Conservation (phyloP, 106 monocot species). For the Posidonia australis region DNA sequence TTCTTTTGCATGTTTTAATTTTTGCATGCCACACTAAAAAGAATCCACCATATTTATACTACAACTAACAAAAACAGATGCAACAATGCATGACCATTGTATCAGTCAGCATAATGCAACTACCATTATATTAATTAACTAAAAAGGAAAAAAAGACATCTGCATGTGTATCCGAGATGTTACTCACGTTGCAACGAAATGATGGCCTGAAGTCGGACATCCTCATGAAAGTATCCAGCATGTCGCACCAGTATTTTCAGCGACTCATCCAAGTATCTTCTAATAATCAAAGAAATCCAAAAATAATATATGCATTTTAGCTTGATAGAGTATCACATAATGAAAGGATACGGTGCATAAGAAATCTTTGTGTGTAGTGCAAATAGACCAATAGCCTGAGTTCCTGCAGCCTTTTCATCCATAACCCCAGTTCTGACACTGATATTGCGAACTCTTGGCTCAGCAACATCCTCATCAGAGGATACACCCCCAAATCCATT, state of each 20-base stretch:
- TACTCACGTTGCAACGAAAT: conserved; percentile 76
- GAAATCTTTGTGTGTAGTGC: conserved; percentile 76
- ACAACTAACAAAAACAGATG: no score
- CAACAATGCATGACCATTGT: no score
- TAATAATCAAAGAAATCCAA: conserved; percentile 30
- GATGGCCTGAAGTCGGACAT: conserved; percentile 93
- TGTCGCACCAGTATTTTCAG: conserved; percentile 78
- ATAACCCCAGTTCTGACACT: conserved; percentile 91
- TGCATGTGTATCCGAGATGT: neutral
- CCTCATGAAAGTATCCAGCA: conserved; percentile 92
- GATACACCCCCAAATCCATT: conserved; percentile 82
- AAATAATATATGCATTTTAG: neutral
- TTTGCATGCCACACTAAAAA: no score
- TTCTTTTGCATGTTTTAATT: no score
- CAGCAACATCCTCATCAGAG: conserved; percentile 90
- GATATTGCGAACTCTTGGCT: conserved; percentile 86
- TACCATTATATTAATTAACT: neutral
- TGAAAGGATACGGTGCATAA: conserved; percentile 65
- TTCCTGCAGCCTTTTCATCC: conserved; percentile 98
- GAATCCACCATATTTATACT: no score
- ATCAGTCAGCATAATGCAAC: no score
- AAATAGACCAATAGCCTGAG: conserved; percentile 92
- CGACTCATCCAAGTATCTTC: conserved; percentile 86
- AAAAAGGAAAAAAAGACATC: neutral
- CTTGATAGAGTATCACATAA: neutral